Evolutionary conservation across 352 stramenopile species (phyloP).

Genomic region (Achlya hypogyna): DNA sequence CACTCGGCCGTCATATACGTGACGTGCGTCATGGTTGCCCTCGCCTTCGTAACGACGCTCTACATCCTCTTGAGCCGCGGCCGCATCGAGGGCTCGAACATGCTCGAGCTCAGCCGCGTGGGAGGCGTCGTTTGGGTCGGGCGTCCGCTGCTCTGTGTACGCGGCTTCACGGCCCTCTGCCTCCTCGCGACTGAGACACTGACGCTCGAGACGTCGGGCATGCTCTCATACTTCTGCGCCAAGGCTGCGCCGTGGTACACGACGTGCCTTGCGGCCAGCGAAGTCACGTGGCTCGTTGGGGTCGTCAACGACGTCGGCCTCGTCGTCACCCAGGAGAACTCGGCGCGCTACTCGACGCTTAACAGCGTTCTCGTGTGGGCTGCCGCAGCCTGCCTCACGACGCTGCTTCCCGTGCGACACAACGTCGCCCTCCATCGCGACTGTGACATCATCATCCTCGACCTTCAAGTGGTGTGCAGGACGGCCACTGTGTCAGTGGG

Average conservation of each 20-base stretch:
- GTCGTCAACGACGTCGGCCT: constrained; percentile 2
- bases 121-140: constrained; percentile 1
- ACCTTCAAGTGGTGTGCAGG: no score
- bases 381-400: neutral
- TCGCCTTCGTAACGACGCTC: neutral
- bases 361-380: neutral
- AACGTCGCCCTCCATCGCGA: no score
- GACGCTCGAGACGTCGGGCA: neutral
- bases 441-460: no score
- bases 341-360: neutral
- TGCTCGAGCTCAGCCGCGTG: neutral
- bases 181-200: neutral
- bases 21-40: neutral
- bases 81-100: neutral
- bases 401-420: no score
- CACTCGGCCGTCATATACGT: neutral
- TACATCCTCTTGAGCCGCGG: neutral
- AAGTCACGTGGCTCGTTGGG: neutral
- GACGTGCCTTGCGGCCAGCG: neutral
- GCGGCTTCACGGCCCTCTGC: neutral
- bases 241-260: neutral
- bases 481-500: no score
- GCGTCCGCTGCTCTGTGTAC: neutral
- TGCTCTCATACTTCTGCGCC: neutral
- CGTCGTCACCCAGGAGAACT: neutral